Conservation (phyloP, 306 rosid genomes). For the Castanopsis chinensis region DNA sequence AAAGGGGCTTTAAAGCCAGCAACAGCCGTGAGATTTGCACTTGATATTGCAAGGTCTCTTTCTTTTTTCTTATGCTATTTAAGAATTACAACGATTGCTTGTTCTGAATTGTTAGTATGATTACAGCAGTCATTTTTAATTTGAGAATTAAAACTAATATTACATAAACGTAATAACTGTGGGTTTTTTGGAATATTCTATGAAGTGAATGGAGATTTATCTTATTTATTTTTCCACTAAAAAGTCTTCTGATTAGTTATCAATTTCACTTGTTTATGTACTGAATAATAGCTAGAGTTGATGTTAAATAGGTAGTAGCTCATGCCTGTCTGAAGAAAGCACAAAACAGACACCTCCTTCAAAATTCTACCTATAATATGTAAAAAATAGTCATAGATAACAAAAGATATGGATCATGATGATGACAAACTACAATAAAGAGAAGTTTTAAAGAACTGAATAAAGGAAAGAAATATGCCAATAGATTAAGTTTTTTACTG, state of each 20-base stretch:
- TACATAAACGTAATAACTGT: neutral
- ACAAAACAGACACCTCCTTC: neutral
- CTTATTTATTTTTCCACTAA: neutral
- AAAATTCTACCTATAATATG: neutral
- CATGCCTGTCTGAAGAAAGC: neutral
- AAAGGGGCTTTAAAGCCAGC: conserved; percentile 72
- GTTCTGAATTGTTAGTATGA: neutral
- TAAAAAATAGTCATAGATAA: neutral
- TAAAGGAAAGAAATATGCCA: neutral
- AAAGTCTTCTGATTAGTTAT: neutral
- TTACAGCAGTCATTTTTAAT: neutral
- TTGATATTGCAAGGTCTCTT: conserved; percentile 87
- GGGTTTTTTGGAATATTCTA: neutral
- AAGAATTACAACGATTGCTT: neutral
- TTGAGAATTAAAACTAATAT: neutral
- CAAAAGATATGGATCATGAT: neutral
- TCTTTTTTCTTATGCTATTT: conserved; percentile 12
- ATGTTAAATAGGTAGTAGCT: neutral
- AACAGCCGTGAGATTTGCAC: conserved; percentile 75
- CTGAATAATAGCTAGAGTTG: neutral
- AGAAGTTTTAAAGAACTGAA: neutral
- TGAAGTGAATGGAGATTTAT: neutral
- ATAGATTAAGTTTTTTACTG: neutral
- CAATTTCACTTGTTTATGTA: neutral
- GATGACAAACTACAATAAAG: neutral